phyloP scores from a whole-genome alignment of 805 yeast genomes.

The Sugiyamaella floridensis region DNA sequence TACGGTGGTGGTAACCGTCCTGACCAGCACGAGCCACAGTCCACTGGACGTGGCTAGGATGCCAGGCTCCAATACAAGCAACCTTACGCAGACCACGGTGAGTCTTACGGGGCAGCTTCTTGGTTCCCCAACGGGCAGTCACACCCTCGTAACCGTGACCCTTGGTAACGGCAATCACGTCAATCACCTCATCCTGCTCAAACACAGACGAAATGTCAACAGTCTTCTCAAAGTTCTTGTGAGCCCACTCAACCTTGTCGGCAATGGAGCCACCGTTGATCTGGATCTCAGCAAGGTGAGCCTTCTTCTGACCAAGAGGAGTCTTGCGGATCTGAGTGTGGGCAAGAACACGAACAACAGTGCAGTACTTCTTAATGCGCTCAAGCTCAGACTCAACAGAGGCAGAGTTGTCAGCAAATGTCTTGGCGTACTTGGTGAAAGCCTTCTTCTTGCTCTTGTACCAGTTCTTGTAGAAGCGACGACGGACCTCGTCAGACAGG shows the following conservation, averaged over 20 bases:
- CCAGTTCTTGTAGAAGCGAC: constrained; percentile 99
- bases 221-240: constrained; percentile 98
- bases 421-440: constrained; percentile 98
- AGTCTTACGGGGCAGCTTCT: constrained; percentile 99
- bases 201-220: constrained; percentile 91
- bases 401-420: constrained; percentile 88
- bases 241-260: constrained; percentile 98
- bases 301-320: constrained; percentile 98
- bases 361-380: constrained; percentile 96
- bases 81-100: constrained; percentile 99
- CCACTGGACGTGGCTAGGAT: constrained; percentile 99
- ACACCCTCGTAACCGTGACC: constrained; percentile 99
- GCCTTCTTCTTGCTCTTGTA: constrained; percentile 99
- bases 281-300: constrained; percentile 99
- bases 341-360: constrained; percentile 97
- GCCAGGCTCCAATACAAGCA: constrained; percentile 99
- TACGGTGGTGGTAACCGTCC: constrained; percentile 99
- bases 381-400: constrained; percentile 93
- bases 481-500: constrained; percentile 96
- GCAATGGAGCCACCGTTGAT: constrained; percentile 70
- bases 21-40: constrained; percentile 99
- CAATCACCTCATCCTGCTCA: constrained; percentile 98
- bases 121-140: constrained; percentile 99
- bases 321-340: constrained; percentile 99
- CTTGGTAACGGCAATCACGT: constrained; percentile 98